Conservation (phyloP, 1,284 basidiomycete species). For the Puccinia hordei region DNA sequence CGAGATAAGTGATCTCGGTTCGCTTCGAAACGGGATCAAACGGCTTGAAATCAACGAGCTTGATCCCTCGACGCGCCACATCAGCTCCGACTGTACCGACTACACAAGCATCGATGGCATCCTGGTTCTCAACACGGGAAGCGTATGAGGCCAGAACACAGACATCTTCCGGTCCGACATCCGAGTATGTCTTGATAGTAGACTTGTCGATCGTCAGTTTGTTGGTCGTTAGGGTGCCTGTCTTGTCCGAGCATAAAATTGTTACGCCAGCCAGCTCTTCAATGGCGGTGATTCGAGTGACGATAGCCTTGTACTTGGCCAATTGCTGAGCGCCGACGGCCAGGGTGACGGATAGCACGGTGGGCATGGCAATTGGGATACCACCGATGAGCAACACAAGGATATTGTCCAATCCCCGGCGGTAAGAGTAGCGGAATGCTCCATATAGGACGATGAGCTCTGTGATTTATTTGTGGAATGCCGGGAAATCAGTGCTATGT, state of each 20-base stretch:
- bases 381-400: slow-evolving; percentile 96
- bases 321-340: slow-evolving; percentile 97
- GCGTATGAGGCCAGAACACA: slow-evolving; percentile 91
- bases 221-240: slow-evolving; percentile 95
- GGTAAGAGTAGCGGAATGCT: slow-evolving; percentile 82
- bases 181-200: slow-evolving; percentile 87
- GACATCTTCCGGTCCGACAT: slow-evolving; percentile 84
- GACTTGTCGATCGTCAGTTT: slow-evolving; percentile 95
- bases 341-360: slow-evolving; percentile 91
- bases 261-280: slow-evolving; percentile 96
- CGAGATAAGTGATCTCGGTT: slow-evolving; percentile 95
- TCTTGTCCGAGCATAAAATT: slow-evolving; percentile 96
- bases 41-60: slow-evolving; percentile 96
- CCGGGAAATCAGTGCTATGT: slow-evolving; percentile 69
- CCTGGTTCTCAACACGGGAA: slow-evolving; percentile 97
- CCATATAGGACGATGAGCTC: slow-evolving; percentile 87
- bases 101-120: slow-evolving; percentile 89
- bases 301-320: slow-evolving; percentile 97
- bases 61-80: slow-evolving; percentile 86
- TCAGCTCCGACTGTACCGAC: slow-evolving; percentile 75
- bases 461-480: no score
- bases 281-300: slow-evolving; percentile 96
- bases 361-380: slow-evolving; percentile 97
- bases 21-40: slow-evolving; percentile 99
- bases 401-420: slow-evolving; percentile 92